A percentile compares a stretch with the other conserved stretches of the same genome.
Evolutionary conservation across 2,329 filamentous ascomycete species (phyloP).

Genomic region (Rutstroemia sp.): DNA sequence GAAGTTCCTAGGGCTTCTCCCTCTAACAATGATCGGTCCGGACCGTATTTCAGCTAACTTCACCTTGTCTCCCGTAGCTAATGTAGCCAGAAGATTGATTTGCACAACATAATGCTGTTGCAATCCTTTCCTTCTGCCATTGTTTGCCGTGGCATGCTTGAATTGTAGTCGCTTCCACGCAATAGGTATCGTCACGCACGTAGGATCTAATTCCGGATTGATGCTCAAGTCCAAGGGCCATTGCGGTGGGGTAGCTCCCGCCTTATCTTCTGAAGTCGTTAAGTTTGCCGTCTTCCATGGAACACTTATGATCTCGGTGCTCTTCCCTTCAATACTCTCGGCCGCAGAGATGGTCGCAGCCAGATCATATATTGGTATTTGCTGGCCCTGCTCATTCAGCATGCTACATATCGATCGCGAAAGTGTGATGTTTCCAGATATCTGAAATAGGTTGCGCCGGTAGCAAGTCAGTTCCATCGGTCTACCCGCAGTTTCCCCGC

Average conservation of each 20-base stretch:
- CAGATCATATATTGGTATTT: slow-evolving; percentile 69
- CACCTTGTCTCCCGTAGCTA: slow-evolving; percentile 56
- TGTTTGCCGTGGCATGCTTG: slow-evolving; percentile 93
- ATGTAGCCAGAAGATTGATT: slow-evolving; percentile 72
- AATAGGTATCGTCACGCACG: slow-evolving; percentile 73
- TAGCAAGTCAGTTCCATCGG: slow-evolving; percentile 89
- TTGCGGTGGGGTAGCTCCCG: slow-evolving; percentile 46
- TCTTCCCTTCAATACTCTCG: slow-evolving; percentile 87
- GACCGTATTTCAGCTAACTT: slow-evolving; percentile 81
- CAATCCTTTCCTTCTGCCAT: slow-evolving; percentile 84
- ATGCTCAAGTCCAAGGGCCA: slow-evolving; percentile 47
- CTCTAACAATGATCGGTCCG: slow-evolving; percentile 89
- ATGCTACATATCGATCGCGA: slow-evolving; percentile 65
- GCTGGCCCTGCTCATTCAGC: slow-evolving; percentile 70
- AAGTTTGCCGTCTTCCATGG: slow-evolving; percentile 68
- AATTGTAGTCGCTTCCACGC: slow-evolving; percentile 95
- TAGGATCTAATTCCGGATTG: slow-evolving; percentile 67
- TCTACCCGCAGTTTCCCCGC: slow-evolving; percentile 37
- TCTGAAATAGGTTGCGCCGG: slow-evolving; percentile 89
- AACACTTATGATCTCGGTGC: slow-evolving; percentile 91
- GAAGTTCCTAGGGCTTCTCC: slow-evolving; percentile 88
- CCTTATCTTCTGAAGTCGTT: slow-evolving; percentile 25
- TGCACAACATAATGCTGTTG: slow-evolving; percentile 93
- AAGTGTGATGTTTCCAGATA: slow-evolving; percentile 77
- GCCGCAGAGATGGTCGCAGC: slow-evolving; percentile 77